Conservation (phyloP, 73 alveolate genomes). For the Paramecium octaurelia region DNA sequence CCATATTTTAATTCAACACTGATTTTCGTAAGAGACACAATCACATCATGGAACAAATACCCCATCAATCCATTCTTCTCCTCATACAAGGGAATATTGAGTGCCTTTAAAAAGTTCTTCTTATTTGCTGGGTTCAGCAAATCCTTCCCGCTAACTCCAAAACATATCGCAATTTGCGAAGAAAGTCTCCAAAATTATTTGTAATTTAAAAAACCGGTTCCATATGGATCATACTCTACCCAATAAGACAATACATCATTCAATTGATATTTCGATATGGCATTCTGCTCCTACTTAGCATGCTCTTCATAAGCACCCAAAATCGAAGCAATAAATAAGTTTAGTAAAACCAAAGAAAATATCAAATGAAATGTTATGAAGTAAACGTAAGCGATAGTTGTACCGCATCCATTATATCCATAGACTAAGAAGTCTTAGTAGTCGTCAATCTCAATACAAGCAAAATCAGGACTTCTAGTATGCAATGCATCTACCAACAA, state of each 20-base stretch:
- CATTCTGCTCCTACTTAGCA: slow-evolving; percentile 28
- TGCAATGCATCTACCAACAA: slow-evolving; percentile 28
- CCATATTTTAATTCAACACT: slow-evolving; percentile 25
- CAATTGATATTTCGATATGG: slow-evolving; percentile 12
- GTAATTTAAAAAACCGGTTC: not conserved
- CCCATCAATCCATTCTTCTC: not conserved
- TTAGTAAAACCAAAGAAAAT: slow-evolving; percentile 17
- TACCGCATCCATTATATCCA: slow-evolving; percentile 50
- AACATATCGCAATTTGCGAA: not conserved
- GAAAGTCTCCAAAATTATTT: slow-evolving; percentile 38
- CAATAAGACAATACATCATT: slow-evolving; percentile 14
- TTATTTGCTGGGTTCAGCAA: slow-evolving; percentile 13
- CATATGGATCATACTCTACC: slow-evolving; percentile 44
- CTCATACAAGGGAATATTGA: not conserved
- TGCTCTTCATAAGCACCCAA: slow-evolving; percentile 45
- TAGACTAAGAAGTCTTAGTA: not conserved
- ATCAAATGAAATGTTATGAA: slow-evolving; percentile 2
- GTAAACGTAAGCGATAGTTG: not conserved
- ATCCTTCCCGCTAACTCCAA: slow-evolving; percentile 21
- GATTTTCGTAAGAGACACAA: not conserved
- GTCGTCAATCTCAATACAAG: not conserved
- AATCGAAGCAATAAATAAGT: slow-evolving; percentile 22
- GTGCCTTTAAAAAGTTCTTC: slow-evolving; percentile 1
- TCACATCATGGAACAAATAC: slow-evolving; percentile 34
- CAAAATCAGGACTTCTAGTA: slow-evolving; percentile 25